These are phyloP conservation scores for Cladosporium sp. DNA, from an alignment of 2,329 filamentous ascomycete genomes.

Conservation along the genomic window DNA sequence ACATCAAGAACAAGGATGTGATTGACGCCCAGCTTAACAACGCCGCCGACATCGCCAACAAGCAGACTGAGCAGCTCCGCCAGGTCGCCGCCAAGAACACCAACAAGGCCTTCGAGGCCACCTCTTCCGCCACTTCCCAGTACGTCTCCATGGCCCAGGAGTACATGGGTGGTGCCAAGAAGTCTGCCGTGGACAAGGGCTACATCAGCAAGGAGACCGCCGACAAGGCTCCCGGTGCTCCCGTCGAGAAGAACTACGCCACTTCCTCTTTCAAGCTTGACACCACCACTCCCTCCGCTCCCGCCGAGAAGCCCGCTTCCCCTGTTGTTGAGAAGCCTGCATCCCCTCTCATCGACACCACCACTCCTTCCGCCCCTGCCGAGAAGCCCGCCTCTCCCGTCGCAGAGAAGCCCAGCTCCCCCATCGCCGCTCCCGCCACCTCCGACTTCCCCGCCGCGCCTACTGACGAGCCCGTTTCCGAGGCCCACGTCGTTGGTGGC, in stretches of 20 bases:
- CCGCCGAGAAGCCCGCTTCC: constrained; percentile 9
- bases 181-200: constrained; percentile 32
- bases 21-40: constrained; percentile 58
- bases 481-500: constrained; percentile 1
- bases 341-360: neutral
- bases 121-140: constrained; percentile 56
- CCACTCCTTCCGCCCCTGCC: neutral
- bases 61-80: constrained; percentile 57
- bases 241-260: constrained; percentile 15
- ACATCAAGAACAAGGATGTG: constrained; percentile 60
- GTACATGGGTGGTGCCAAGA: constrained; percentile 41
- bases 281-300: constrained; percentile 1
- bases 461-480: neutral
- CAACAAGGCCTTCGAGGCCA: constrained; percentile 51
- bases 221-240: constrained; percentile 19
- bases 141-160: constrained; percentile 58
- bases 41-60: constrained; percentile 48
- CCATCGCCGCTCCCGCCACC: neutral
- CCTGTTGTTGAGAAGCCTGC: constrained; percentile 9
- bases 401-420: constrained; percentile 1
- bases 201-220: constrained; percentile 32
- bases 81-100: constrained; percentile 58
- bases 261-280: constrained; percentile 3
- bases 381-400: constrained; percentile 6
- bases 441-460: constrained; percentile 15